Evolutionary conservation across 805 yeast species (phyloP).

Genomic region (Starmerella kuoi): DNA sequence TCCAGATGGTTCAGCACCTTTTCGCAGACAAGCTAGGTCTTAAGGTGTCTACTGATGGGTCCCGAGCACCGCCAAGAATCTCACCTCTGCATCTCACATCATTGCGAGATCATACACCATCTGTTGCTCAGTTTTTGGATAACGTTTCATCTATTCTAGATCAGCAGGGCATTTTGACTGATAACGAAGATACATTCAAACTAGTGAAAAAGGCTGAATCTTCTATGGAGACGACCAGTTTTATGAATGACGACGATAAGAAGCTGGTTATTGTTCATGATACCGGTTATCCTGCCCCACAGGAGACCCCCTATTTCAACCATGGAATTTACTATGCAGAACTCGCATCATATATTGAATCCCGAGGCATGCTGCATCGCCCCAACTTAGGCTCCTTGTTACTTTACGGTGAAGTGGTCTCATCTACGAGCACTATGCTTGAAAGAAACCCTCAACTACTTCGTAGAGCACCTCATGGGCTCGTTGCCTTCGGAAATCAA

Average conservation of each 20-base stretch:
- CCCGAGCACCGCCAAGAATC: constrained; percentile 47
- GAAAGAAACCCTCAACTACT: constrained; percentile 58
- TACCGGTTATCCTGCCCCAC: constrained; percentile 37
- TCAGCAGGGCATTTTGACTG: constrained; percentile 33
- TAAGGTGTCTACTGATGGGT: constrained; percentile 44
- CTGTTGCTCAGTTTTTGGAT: constrained; percentile 13
- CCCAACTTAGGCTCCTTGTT: constrained; percentile 45
- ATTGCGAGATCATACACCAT: not conserved
- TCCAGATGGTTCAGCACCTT: constrained; percentile 44
- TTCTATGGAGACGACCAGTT: not conserved
- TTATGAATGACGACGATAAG: constrained; percentile 33
- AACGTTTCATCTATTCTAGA: constrained; percentile 29
- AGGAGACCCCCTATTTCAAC: constrained; percentile 62
- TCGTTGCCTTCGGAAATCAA: constrained; percentile 56
- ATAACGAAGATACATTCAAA: constrained; percentile 45
- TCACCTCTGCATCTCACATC: constrained; percentile 37
- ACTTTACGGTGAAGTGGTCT: constrained; percentile 76
- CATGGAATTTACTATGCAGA: constrained; percentile 41
- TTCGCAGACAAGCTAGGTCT: constrained; percentile 48
- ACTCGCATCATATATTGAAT: constrained; percentile 29
- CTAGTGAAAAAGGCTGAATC: constrained; percentile 19
- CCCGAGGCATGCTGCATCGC: not conserved
- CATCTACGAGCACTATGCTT: constrained; percentile 71
- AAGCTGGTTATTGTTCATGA: constrained; percentile 39
- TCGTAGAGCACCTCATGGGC: constrained; percentile 53